phyloP scores from a whole-genome alignment of 257 asterid species.

The Fraxinus cuspidata region DNA sequence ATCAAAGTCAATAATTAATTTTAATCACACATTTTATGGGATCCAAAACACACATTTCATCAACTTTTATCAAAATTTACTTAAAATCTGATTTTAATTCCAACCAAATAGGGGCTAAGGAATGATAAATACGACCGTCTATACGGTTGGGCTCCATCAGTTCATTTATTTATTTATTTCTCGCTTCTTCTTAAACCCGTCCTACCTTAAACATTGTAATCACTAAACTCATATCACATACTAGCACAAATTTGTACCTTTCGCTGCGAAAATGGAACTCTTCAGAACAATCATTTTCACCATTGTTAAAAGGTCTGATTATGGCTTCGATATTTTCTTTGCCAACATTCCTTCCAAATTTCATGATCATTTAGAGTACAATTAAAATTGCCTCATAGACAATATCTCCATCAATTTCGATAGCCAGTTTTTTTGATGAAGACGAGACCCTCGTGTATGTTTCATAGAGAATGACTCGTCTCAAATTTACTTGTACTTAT shows the following conservation, averaged over 20 bases:
- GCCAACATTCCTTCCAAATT: conserved; percentile 36
- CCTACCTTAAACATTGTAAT: neutral
- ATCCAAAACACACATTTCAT: too few species aligned
- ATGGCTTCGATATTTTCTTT: conserved; percentile 81
- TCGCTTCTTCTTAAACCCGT: neutral
- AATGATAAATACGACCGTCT: neutral
- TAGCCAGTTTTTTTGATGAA: conserved; percentile 58
- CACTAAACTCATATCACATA: neutral
- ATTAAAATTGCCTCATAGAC: conserved; percentile 67
- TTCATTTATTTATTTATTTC: neutral
- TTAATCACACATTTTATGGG: too few species aligned
- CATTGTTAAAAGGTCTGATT: conserved; percentile 57
- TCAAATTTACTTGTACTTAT: conserved; percentile 42
- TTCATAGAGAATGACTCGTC: conserved; percentile 71
- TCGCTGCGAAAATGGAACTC: conserved; percentile 44
- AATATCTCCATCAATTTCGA: conserved; percentile 63
- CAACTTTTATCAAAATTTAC: too few species aligned
- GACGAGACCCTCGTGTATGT: conserved; percentile 45
- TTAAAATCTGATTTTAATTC: too few species aligned
- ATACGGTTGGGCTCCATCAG: neutral
- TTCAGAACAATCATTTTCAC: conserved; percentile 67
- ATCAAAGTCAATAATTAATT: too few species aligned
- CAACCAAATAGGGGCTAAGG: too few species aligned
- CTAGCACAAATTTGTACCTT: neutral
- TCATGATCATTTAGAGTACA: neutral